Evolutionary conservation across 495 filamentous ascomycete genomes (phyloP).

Genomic region (Penicillium angulare): DNA sequence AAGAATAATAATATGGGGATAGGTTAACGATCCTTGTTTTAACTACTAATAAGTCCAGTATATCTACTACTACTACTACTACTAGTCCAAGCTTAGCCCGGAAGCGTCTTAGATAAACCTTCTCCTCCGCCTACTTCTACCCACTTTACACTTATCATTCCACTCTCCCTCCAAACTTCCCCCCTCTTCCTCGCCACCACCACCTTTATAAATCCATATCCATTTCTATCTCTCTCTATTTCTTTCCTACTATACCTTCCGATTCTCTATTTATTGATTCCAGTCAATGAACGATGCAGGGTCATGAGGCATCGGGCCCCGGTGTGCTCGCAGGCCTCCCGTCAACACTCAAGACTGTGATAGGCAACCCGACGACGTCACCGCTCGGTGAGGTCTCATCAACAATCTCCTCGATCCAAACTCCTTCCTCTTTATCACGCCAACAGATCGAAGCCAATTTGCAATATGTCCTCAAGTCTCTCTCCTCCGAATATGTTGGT

Average conservation of each 20-base stretch:
- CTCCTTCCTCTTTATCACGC: constrained; percentile 19
- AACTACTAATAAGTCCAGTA: not conserved
- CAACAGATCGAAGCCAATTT: constrained; percentile 29
- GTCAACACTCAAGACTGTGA: constrained; percentile 35
- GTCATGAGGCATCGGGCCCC: constrained; percentile 43
- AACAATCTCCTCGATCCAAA: constrained; percentile 6
- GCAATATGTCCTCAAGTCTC: constrained; percentile 29
- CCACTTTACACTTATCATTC: constrained; percentile 18
- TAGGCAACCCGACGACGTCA: constrained; percentile 34
- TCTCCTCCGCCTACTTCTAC: constrained; percentile 7
- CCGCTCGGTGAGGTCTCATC: constrained; percentile 25
- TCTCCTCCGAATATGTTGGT: constrained; percentile 26
- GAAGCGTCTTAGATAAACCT: constrained; percentile 35
- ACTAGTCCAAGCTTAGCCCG: too few relatives aligned
- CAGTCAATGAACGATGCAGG: constrained; percentile 48
- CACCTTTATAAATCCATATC: too few relatives aligned
- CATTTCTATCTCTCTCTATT: constrained; percentile 5
- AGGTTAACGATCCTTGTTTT: too few relatives aligned
- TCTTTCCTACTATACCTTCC: not conserved
- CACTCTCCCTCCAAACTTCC: constrained; percentile 1
- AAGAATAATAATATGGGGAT: too few relatives aligned
- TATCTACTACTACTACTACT: too few relatives aligned
- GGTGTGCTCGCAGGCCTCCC: constrained; percentile 39
- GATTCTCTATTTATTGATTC: constrained; percentile 1
- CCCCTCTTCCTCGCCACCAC: constrained; percentile 10